Conservation (phyloP, 345 rosid genomes). For the Populus tremula region DNA sequence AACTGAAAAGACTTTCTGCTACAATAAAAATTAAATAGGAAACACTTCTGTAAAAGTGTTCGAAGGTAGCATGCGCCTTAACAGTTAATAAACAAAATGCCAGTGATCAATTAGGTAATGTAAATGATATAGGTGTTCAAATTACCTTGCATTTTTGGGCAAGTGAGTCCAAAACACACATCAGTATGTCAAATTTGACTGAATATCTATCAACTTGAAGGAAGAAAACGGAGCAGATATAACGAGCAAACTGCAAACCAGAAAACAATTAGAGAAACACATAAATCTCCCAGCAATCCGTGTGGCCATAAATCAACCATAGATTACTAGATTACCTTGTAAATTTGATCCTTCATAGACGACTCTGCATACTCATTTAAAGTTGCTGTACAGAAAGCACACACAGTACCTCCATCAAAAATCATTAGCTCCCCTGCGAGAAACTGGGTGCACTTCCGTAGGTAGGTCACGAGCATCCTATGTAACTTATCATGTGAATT, state of each 20-base stretch:
- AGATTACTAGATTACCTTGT: slow-evolving; percentile 59
- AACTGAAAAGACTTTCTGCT: not conserved
- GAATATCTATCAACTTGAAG: slow-evolving; percentile 36
- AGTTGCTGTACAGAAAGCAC: slow-evolving; percentile 39
- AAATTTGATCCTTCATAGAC: slow-evolving; percentile 56
- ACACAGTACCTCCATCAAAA: slow-evolving; percentile 44
- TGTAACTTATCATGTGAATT: slow-evolving; percentile 56
- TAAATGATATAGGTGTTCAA: not conserved
- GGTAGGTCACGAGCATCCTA: slow-evolving; percentile 43
- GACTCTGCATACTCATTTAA: slow-evolving; percentile 51
- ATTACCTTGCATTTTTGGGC: slow-evolving; percentile 58
- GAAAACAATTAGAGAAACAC: slow-evolving; percentile 16
- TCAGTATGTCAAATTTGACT: slow-evolving; percentile 35
- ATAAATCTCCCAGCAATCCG: not conserved
- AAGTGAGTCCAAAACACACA: slow-evolving; percentile 37
- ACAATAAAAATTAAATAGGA: not conserved
- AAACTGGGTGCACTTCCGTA: slow-evolving; percentile 50
- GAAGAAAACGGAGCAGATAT: slow-evolving; percentile 51
- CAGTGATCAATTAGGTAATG: not conserved
- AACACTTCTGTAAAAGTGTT: not conserved
- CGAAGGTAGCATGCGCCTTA: not conserved
- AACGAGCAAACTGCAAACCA: slow-evolving; percentile 58
- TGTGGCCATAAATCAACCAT: not conserved
- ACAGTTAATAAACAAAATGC: not conserved
- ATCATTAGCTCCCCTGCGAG: slow-evolving; percentile 48